Evolutionary conservation across 768 basidiomycete genomes (phyloP).

Genomic region (Leccinellum luteum): DNA sequence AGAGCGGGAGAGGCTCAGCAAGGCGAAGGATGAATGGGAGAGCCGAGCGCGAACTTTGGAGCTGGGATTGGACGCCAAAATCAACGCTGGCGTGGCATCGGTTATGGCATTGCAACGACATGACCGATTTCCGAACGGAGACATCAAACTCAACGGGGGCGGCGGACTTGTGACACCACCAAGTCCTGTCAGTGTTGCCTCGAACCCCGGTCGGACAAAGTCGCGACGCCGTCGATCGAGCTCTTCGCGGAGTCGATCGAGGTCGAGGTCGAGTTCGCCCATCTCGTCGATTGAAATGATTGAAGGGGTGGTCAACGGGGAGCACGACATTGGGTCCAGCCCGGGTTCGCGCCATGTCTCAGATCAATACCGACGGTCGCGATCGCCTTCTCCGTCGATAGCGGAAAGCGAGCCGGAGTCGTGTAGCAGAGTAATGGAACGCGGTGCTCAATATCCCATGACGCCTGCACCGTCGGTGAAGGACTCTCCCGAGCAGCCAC

Average conservation of each 20-base stretch:
- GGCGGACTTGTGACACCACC: slow-evolving; percentile 72
- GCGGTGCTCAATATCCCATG: slow-evolving; percentile 26
- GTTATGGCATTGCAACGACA: slow-evolving; percentile 36
- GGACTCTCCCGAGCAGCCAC: slow-evolving; percentile 26
- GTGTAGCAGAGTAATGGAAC: slow-evolving; percentile 17
- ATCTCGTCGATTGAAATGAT: slow-evolving; percentile 35
- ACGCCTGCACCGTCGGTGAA: slow-evolving; percentile 32
- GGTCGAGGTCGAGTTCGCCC: slow-evolving; percentile 34
- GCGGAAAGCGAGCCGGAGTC: slow-evolving; percentile 30
- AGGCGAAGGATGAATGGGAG: slow-evolving; percentile 84
- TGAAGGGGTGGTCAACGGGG: slow-evolving; percentile 24
- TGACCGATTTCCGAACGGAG: slow-evolving; percentile 35
- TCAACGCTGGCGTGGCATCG: slow-evolving; percentile 32
- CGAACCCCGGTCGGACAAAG: slow-evolving; percentile 50
- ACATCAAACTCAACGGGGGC: slow-evolving; percentile 28
- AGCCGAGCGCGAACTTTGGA: slow-evolving; percentile 51
- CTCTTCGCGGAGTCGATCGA: slow-evolving; percentile 38
- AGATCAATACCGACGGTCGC: slow-evolving; percentile 23
- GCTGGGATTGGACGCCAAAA: slow-evolving; percentile 47
- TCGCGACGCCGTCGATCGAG: slow-evolving; percentile 45
- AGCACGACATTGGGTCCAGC: slow-evolving; percentile 15
- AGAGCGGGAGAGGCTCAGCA: slow-evolving; percentile 72
- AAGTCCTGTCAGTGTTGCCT: slow-evolving; percentile 68
- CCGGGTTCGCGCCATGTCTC: slow-evolving; percentile 25
- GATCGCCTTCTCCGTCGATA: slow-evolving; percentile 31